Conservation (phyloP, 177 flowering plant genomes). For the Vitis hybrid region DNA sequence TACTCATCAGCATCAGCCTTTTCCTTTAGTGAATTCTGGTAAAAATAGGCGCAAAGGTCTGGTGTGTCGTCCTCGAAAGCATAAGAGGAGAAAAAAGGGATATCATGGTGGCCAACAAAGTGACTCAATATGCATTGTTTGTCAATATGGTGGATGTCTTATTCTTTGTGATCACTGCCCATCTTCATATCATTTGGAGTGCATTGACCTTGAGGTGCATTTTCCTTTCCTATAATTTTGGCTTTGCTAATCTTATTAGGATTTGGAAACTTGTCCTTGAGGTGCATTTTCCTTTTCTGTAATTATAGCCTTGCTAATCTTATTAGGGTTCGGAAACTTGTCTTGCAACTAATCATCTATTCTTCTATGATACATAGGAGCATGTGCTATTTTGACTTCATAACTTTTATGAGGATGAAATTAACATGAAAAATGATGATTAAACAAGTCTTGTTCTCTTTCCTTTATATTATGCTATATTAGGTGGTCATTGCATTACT, state of each 20-base stretch:
- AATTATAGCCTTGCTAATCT: background rate
- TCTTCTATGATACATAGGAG: background rate
- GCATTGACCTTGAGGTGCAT: slow-evolving; percentile 26
- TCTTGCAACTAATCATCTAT: background rate
- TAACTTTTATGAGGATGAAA: background rate
- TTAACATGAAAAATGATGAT: background rate
- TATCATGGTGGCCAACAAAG: background rate
- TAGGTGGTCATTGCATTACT: background rate
- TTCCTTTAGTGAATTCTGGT: slow-evolving; percentile 5
- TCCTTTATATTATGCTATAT: background rate
- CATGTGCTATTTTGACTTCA: background rate
- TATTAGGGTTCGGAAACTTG: background rate
- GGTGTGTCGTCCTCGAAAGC: slow-evolving; percentile 21
- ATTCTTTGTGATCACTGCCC: slow-evolving; percentile 30
- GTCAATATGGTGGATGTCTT: slow-evolving; percentile 27
- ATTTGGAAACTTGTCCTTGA: slow-evolving; percentile 8
- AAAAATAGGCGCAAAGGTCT: slow-evolving; percentile 14
- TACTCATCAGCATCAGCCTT: background rate
- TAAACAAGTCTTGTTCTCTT: background rate
- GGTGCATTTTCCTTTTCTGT: slow-evolving; percentile 15
- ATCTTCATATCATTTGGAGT: slow-evolving; percentile 28
- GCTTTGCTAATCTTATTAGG: too few relatives aligned
- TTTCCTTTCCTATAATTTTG: background rate
- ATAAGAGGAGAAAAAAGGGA: slow-evolving; percentile 12
- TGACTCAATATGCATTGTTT: slow-evolving; percentile 28